phyloP scores from a whole-genome alignment of 1,284 basidiomycete genomes.

The Ustilago nuda region DNA sequence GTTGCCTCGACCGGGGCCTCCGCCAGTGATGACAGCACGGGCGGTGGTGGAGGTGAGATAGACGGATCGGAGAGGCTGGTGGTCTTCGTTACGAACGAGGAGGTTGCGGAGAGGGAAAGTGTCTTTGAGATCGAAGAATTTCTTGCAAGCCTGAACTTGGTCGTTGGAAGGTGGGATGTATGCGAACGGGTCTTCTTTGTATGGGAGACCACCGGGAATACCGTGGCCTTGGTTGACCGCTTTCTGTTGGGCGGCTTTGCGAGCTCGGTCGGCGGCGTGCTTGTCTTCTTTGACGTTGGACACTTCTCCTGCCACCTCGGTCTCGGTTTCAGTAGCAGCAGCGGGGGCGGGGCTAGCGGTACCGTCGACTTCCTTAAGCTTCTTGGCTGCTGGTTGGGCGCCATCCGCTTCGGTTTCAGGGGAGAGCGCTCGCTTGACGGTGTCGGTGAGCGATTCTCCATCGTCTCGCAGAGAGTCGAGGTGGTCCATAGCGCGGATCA shows the following conservation, averaged over 20 bases:
- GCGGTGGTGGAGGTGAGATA: conserved; percentile 90
- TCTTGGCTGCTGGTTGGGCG: conserved; percentile 46
- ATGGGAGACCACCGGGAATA: conserved; percentile 63
- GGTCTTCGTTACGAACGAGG: conserved; percentile 87
- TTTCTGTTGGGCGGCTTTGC: conserved; percentile 46
- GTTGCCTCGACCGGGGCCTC: conserved; percentile 71
- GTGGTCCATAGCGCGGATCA: conserved; percentile 63
- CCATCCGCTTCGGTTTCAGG: conserved; percentile 41
- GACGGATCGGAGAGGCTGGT: conserved; percentile 81
- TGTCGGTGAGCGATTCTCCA: conserved; percentile 28
- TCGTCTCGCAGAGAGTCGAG: conserved; percentile 39
- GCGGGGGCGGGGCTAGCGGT: conserved; percentile 4
- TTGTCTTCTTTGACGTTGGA: conserved; percentile 57
- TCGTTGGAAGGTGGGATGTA: conserved; percentile 57
- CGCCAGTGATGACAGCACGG: conserved; percentile 78
- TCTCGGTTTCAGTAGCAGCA: conserved; percentile 9
- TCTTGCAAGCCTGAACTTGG: conserved; percentile 71
- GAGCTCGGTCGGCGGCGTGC: conserved; percentile 54
- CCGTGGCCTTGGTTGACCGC: conserved; percentile 43
- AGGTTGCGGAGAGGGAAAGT: conserved; percentile 81
- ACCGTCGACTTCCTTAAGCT: conserved; percentile 43
- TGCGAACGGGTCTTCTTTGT: conserved; percentile 65
- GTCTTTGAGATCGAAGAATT: conserved; percentile 80
- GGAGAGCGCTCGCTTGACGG: conserved; percentile 39
- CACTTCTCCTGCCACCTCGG: conserved; percentile 17